These are phyloP conservation scores for Lasiosphaeriaceae sp. DNA, from an alignment of 495 filamentous ascomycete species.

Conservation along the genomic window DNA sequence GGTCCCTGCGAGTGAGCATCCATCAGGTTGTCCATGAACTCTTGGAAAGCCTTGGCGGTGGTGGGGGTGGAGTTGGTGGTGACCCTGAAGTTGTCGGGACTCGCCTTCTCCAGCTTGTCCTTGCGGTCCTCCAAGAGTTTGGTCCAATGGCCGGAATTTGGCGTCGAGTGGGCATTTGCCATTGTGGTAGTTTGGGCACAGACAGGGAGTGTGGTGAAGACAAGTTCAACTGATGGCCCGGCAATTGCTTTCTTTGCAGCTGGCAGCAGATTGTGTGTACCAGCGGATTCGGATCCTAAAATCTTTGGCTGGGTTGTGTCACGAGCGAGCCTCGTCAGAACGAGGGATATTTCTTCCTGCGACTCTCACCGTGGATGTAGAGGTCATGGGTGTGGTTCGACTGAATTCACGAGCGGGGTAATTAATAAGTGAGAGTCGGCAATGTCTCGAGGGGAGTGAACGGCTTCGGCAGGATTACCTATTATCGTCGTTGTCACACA, in stretches of 20 bases:
- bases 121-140: not conserved
- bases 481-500: no score
- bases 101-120: not conserved
- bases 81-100: not conserved
- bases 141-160: not conserved
- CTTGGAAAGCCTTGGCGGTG: not conserved
- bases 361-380: no score
- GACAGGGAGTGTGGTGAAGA: no score
- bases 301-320: not conserved
- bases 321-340: no score
- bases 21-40: not conserved
- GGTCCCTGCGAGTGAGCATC: not conserved
- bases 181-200: not conserved
- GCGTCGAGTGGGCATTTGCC: not conserved
- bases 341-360: no score
- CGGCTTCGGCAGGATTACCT: no score
- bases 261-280: not conserved
- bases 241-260: not conserved
- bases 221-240: no score
- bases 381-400: no score
- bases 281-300: not conserved
- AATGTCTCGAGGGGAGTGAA: no score
- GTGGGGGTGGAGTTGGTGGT: not conserved
- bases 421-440: no score
- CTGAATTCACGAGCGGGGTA: no score